Base-by-base conservation (phyloP, 495 filamentous ascomycete species). In the Paragyromitra xinjiangensis region DNA sequence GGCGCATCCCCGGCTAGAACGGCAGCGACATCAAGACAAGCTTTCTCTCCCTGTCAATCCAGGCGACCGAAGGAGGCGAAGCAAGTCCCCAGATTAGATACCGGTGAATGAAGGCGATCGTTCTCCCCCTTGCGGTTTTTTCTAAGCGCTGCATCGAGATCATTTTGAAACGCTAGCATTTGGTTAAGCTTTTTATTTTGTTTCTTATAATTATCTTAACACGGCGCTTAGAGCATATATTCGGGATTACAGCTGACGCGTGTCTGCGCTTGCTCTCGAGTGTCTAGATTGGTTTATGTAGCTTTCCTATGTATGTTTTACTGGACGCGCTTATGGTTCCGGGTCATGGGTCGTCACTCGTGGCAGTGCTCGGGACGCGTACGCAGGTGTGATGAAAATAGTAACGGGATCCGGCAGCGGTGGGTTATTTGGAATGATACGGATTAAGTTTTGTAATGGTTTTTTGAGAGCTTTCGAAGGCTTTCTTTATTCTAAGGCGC, bases 11-110 rank as follows among this genome's bases (percentile, higher is more conserved):
- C 66, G 66, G 66, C 16, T 69, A 69, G 2, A 55, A 69, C 66
- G 66, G 66, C 66, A 69, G 66, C 44, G 50, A 68, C 64, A 68
- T 69, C 51, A 22, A 69, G 66, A 69, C 66, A 69, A 69, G 66
- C 66, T 69, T 69, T 69, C 11, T 56, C 16, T 29, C 8, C 65
- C 48, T 22, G 8, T 22, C 45, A 45, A 56, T 56, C 8, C 2
- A n/a, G 14, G 24, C 0, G 8, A 56, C 9, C 7, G 14, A 56
- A 58, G 55, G 56, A 61, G 56, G 29, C 37, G 59, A 42, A 42
- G 37, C 37, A 19, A 24, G 16, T 19, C 37, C 42, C 44, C 6
- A 24, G 45, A 66, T 66, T 34, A 45, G 40, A 6, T 26, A 37
- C 2, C 22, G 4, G 63, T 50, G 4, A 22, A 45, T 53, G 6